Conservation (phyloP, 2,329 filamentous ascomycete genomes). For the Diatrype stigma region DNA sequence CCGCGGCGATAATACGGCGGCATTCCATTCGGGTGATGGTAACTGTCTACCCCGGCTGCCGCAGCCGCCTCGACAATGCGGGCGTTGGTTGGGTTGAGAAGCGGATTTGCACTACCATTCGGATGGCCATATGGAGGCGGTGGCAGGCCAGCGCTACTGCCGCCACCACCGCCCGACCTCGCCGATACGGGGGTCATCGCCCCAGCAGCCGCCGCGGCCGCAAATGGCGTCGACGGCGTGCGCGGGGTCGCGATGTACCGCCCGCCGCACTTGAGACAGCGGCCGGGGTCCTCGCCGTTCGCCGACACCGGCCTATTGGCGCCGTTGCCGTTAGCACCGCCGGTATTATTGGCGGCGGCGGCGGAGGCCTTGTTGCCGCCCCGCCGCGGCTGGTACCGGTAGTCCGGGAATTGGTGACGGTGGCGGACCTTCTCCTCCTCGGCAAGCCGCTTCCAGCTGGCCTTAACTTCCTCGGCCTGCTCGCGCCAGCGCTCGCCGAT, state of each 20-base stretch:
- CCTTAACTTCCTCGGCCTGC: slow-evolving; percentile 69
- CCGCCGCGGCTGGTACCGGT: slow-evolving; percentile 86
- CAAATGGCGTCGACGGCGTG: slow-evolving; percentile 50
- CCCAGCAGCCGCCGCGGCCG: slow-evolving; percentile 8
- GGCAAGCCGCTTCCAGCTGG: slow-evolving; percentile 82
- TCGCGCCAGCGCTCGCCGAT: slow-evolving; percentile 90
- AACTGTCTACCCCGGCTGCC: neutral
- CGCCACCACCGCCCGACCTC: slow-evolving; percentile 1
- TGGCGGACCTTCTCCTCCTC: slow-evolving; percentile 92
- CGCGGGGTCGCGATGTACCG: slow-evolving; percentile 59
- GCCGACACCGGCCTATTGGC: slow-evolving; percentile 21
- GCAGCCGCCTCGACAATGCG: slow-evolving; percentile 23
- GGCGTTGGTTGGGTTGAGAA: slow-evolving; percentile 20
- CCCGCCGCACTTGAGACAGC: slow-evolving; percentile 70
- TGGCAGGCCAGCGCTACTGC: neutral
- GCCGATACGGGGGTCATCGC: slow-evolving; percentile 28
- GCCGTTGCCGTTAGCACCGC: slow-evolving; percentile 4
- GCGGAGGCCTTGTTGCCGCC: slow-evolving; percentile 35
- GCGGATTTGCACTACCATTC: slow-evolving; percentile 5
- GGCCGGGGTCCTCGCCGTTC: slow-evolving; percentile 44
- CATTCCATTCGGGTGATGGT: neutral
- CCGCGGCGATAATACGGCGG: slow-evolving; percentile 23
- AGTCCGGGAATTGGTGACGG: slow-evolving; percentile 84
- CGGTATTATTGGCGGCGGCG: neutral
- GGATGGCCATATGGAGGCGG: slow-evolving; percentile 4